Base-by-base conservation (phyloP, 2,329 filamentous ascomycete genomes). In the Ophiosphaerella narmari region DNA sequence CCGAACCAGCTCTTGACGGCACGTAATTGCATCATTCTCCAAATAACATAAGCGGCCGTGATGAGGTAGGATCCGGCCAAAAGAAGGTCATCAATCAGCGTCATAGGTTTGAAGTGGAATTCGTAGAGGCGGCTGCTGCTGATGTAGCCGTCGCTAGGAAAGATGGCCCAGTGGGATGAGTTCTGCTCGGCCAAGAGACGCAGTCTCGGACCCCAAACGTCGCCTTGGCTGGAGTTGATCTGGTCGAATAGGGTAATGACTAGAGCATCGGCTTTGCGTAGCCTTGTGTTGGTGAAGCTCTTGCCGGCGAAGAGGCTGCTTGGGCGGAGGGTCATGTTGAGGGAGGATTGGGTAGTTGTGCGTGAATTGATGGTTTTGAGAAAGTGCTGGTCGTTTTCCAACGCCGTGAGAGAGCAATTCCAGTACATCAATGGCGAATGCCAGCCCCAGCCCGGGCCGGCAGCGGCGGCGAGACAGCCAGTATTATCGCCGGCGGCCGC, bases 221-320 rank as follows among this genome's bases (percentile, higher is more conserved):
- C 76, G 24, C 84, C 87, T 6, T 90, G 77, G 1, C 80, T 83
- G 0, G 87, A 86, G 60, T 86, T 82, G 31, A 82, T 79, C 33
- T 82, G 82, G 65, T 91, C 87, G 51, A 92, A 81, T 6, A 93
- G 74, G 6, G 89, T 91, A 52, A 93, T 86, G 46, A 93, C 89
- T 5, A 93, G 77, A 2, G 89, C 87, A 74, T 93, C 89, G 1
- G 87, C 89, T 4, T 88, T 88, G 21, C 86, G 77, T 2, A 93
- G 78, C 44, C 78, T 81, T 9, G 84, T 81, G 48, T 88, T 83
- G 48, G 86, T 81, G 58, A 91, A 92, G 4, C 81, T 80, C 66
- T 92, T 91, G n/a, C 89, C 89, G 50, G 88, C 90, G 60, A 93
- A 91, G 14, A 92, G 88, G 44, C 89, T 90, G 2, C 88, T 89